Evolutionary conservation across 805 yeast species (phyloP), one percentile per base, ranked within the genome.

Genomic region (Priceomyces castillae): DNA sequence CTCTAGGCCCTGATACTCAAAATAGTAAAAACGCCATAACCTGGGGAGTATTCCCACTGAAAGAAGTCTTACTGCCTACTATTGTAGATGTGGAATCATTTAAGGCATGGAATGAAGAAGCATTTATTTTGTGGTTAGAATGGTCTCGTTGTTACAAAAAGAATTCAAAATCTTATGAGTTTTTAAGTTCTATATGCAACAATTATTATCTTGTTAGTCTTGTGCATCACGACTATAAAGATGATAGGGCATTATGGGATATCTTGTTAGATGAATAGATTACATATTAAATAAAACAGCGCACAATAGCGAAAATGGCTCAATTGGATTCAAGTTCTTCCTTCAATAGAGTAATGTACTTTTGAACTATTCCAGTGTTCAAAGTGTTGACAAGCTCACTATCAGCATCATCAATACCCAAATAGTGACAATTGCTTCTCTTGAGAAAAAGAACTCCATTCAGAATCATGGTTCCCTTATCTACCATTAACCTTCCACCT

Each of bases 21-120:
- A 61, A 57, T 41, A 78, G 57, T 26, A 82, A 89, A 35, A 84
- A 83, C 50, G 96, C 94, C 20, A 95, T 94, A 7, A 94, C 99
- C 1, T 94, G 99, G 99, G 99, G 98, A 49, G 96, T 86, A 2
- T 92, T 94, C 74, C 95, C 95, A 6, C 84, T 84, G 62, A 80
- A 90, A 50, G 96, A 89, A 58, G 83, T 90, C 30, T 78, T 89
- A 30, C 97, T 90, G 63, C 86, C 97, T 0, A 94, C 99, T 0
- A 84, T 90, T 48, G 82, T 94, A 44, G 97, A 90, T 58, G 86
- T 81, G 53, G 96, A 90, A 54, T 88, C 97, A 1, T 92, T 94
- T 70, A 78, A 79, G 52, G 97, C 97, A 0, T 94, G 99, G 99
- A 80, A 84, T 53, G 97, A 90, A 56, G 99, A 94, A 62, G 95